These are phyloP conservation scores for Talaromyces wortmannii DNA, from an alignment of 495 filamentous ascomycete genomes.

Conservation along the genomic window DNA sequence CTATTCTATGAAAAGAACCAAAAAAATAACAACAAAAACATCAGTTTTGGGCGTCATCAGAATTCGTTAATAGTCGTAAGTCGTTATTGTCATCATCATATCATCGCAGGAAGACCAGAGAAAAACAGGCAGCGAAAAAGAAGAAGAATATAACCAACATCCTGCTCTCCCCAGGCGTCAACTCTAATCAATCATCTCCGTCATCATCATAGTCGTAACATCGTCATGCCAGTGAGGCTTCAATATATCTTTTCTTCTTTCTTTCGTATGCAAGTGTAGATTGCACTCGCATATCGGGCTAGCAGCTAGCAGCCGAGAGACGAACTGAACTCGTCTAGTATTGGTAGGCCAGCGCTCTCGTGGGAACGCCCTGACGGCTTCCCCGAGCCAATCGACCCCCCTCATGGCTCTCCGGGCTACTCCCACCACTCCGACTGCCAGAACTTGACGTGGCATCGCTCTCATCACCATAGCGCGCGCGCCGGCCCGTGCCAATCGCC, in stretches of 20 bases:
- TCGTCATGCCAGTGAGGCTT: not conserved
- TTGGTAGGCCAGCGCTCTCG: constrained; percentile 1
- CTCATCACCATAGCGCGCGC: constrained; percentile 34
- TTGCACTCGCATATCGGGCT: not conserved
- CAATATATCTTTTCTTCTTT: not conserved
- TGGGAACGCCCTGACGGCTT: constrained; percentile 1
- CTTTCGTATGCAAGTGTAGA: not conserved
- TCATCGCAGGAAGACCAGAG: not conserved
- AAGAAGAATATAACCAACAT: not conserved
- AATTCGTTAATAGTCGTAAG: not conserved
- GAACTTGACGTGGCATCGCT: constrained; percentile 34
- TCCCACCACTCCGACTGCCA: constrained; percentile 47
- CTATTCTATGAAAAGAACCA: not conserved
- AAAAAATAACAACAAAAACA: not conserved
- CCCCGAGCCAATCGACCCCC: constrained; percentile 16
- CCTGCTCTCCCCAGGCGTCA: not conserved
- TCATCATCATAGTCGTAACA: not conserved
- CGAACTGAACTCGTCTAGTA: not conserved
- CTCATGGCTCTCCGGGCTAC: constrained; percentile 48
- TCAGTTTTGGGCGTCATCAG: not conserved
- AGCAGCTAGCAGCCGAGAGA: not conserved
- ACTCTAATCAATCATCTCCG: not conserved
- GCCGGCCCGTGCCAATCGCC: constrained; percentile 54
- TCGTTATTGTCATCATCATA: not conserved
- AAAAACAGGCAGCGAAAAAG: not conserved